Percentiles rank a stretch among this genome's conserved stretches.
These are phyloP conservation scores for Meripilus lineatus DNA, from an alignment of 1,284 basidiomycete genomes.

Conservation along the genomic window DNA sequence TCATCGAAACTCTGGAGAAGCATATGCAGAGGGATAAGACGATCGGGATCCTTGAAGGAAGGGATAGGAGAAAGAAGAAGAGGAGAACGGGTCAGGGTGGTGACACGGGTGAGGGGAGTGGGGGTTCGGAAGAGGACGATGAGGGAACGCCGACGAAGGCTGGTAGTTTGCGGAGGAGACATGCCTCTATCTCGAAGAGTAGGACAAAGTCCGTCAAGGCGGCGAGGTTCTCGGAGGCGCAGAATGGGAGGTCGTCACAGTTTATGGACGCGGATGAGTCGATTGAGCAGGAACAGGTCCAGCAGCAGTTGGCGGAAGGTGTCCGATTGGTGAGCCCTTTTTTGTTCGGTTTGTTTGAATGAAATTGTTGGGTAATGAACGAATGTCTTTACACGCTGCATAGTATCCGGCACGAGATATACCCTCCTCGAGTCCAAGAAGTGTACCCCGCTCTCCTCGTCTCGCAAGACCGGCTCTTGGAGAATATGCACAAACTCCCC, in stretches of 20 bases:
- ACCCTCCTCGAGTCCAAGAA: slow-evolving; percentile 57
- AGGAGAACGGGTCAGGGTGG: slow-evolving; percentile 28
- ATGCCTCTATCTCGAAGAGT: slow-evolving; percentile 25
- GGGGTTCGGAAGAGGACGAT: slow-evolving; percentile 33
- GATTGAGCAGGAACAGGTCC: slow-evolving; percentile 80
- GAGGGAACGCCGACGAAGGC: slow-evolving; percentile 45
- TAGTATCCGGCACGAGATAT: slow-evolving; percentile 54
- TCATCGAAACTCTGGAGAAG: slow-evolving; percentile 79
- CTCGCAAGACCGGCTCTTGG: slow-evolving; percentile 27
- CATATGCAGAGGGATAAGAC: slow-evolving; percentile 85
- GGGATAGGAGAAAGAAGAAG: slow-evolving; percentile 34
- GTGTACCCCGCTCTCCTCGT: slow-evolving; percentile 53
- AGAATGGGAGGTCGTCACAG: slow-evolving; percentile 64
- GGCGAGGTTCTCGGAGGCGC: slow-evolving; percentile 36
- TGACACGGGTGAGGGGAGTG: slow-evolving; percentile 32
- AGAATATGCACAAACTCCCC: slow-evolving; percentile 17
- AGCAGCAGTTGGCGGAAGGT: slow-evolving; percentile 74
- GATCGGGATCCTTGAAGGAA: slow-evolving; percentile 81
- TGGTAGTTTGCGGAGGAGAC: slow-evolving; percentile 39
- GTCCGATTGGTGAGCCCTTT: background rate
- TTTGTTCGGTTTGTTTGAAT: slow-evolving; percentile 15
- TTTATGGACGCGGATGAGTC: slow-evolving; percentile 91
- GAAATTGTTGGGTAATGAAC: no score
- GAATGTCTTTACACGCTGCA: slow-evolving; percentile 1
- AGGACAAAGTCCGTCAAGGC: slow-evolving; percentile 31